These are phyloP conservation scores for Immersiporthe knoxdaviesiana DNA, from an alignment of 2,329 filamentous ascomycete genomes.

Conservation along the genomic window DNA sequence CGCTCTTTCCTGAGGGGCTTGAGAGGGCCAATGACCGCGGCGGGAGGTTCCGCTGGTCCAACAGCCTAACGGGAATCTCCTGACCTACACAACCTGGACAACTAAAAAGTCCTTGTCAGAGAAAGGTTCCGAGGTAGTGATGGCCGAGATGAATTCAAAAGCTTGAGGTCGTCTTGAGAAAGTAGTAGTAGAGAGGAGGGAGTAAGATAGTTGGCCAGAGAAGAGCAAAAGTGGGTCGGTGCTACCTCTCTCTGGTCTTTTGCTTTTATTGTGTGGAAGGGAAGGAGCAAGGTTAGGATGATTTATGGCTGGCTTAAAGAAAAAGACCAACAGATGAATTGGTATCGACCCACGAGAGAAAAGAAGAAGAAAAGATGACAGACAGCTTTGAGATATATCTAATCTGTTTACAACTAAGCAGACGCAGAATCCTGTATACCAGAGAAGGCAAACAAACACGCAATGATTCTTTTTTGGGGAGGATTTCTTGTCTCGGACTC, in stretches of 20 bases:
- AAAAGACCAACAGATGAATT: background rate
- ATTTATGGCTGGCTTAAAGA: background rate
- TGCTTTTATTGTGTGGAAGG: background rate
- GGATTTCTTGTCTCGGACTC: conserved; percentile 1
- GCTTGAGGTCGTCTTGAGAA: too few species aligned
- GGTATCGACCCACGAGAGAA: background rate
- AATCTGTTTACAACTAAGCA: background rate
- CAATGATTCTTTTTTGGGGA: background rate
- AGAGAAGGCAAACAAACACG: background rate
- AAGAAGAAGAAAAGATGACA: background rate
- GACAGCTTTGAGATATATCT: background rate
- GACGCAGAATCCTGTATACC: background rate
- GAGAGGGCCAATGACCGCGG: too few species aligned
- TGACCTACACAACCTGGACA: background rate
- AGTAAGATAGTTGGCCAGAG: too few species aligned
- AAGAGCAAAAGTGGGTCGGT: too few species aligned
- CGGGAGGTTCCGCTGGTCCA: background rate
- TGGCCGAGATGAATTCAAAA: too few species aligned
- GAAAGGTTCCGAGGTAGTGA: too few species aligned
- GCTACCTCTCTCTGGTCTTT: too few species aligned
- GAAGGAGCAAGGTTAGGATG: background rate
- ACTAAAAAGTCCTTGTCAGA: too few species aligned
- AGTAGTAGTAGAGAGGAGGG: too few species aligned
- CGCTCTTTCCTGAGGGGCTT: background rate
- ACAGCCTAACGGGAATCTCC: background rate